Base-by-base conservation (phyloP, 2,329 filamentous ascomycete species). In the Rugonectria rugulosa region DNA sequence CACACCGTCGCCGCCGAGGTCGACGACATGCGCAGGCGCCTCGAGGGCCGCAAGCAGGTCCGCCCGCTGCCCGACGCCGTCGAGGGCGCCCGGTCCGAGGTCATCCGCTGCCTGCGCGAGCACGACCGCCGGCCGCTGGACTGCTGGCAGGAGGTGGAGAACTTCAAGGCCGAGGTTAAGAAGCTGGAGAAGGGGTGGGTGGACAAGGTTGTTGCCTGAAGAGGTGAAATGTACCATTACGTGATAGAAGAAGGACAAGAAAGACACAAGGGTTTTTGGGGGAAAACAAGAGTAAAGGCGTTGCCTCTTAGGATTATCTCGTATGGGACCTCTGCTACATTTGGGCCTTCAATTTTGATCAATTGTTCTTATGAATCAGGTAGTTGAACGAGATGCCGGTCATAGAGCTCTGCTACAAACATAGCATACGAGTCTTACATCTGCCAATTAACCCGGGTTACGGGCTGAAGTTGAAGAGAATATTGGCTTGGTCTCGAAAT, bases 131-230 rank as follows among this genome's bases (percentile, higher is more conserved):
- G 92, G 73, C 93, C 94, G 72, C 79, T 97, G 71, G 91, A 97
- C 79, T 98, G 94, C 83, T 97, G 91, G 90, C 84, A 88, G 75
- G 92, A 97, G 83, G 92, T 97, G 20, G 89, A 96, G 78, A 81
- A 81, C 17, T 98, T 98, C 76, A 96, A 93, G 85, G 83, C 84
- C 68, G 91, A 96, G 81, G 93, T 98, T 45, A 86, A 90, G 65
- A 87, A 86, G 78, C 75, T 97, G 75, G 94, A 97, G 84, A 88
- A 86, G 76, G 82, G 81, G 21, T 98, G 96, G 86, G 91, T 97
- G 29, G 89, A 96, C 71, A 91, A 88, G 78, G 87, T 96, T 52
- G 83, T 91, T 54, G 75, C 76, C 62, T 81, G 63, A 71, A 46
- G 20, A 24, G 15, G n/a, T 12, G 17, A 32, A 27, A 19, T 40